Percentiles rank a stretch among this genome's conserved stretches.
Evolutionary conservation across 1,139 yeast genomes (phyloP).

Genomic region (Schwanniomyces etchellsii): DNA sequence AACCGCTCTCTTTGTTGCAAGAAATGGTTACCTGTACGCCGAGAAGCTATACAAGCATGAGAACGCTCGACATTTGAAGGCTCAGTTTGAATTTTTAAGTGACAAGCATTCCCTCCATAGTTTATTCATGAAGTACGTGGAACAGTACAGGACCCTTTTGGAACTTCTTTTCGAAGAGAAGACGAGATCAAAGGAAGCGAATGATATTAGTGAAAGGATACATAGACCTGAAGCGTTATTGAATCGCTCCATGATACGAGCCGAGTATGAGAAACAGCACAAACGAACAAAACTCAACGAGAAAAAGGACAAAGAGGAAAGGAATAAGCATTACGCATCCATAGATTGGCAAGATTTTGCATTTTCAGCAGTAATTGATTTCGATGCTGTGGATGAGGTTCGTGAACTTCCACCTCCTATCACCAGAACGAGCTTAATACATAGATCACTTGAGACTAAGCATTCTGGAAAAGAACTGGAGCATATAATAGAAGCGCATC

Average conservation of each 20-base stretch:
- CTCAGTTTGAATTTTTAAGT: slow-evolving; percentile 67
- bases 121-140: slow-evolving; percentile 45
- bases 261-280: slow-evolving; percentile 44
- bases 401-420: slow-evolving; percentile 60
- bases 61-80: slow-evolving; percentile 30
- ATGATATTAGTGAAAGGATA: slow-evolving; percentile 10
- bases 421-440: slow-evolving; percentile 53
- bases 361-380: slow-evolving; percentile 63
- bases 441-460: slow-evolving; percentile 49
- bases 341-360: slow-evolving; percentile 87
- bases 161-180: slow-evolving; percentile 13
- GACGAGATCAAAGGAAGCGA: slow-evolving; percentile 6
- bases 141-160: slow-evolving; percentile 47
- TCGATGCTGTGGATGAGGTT: slow-evolving; percentile 61
- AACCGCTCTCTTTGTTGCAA: slow-evolving; percentile 65
- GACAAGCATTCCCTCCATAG: slow-evolving; percentile 55
- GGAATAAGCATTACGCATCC: slow-evolving; percentile 56
- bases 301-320: slow-evolving; percentile 26
- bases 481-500: slow-evolving; percentile 3
- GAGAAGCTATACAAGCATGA: slow-evolving; percentile 31
- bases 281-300: slow-evolving; percentile 17
- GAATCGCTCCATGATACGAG: slow-evolving; percentile 49
- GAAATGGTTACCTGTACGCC: slow-evolving; percentile 46
- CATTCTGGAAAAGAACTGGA: slow-evolving; percentile 2
- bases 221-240: slow-evolving; percentile 26